A percentile compares a stretch with the other conserved stretches of the same genome.
phyloP scores from a whole-genome alignment of 495 filamentous ascomycete species.

The Aspergillus avenaceus region DNA sequence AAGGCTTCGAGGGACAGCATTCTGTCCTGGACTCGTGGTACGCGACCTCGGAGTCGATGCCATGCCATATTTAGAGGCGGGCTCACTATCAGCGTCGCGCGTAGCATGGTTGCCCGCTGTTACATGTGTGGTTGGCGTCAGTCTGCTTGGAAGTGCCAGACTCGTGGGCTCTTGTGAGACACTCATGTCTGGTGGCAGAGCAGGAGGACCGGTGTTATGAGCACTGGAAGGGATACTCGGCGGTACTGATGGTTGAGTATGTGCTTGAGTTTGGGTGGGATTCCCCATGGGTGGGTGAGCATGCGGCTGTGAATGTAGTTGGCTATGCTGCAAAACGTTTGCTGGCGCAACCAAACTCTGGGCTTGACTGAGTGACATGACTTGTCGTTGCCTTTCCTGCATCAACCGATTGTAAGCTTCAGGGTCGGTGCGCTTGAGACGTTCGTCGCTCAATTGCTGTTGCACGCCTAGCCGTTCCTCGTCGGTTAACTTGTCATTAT shows the following conservation, averaged over 20 bases:
- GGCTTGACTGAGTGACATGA: neutral
- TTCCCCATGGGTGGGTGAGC: no score
- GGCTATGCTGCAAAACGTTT: neutral
- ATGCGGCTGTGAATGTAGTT: neutral
- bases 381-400: conserved; percentile 13
- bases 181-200: conserved; percentile 15
- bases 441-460: conserved; percentile 37
- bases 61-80: no score
- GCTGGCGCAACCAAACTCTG: neutral
- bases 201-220: conserved; percentile 14
- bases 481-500: conserved; percentile 51
- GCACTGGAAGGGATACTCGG: conserved; percentile 5
- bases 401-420: conserved; percentile 24
- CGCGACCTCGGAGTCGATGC: no score
- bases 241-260: neutral
- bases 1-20: neutral
- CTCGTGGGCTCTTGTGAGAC: neutral
- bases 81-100: neutral
- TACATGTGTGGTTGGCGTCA: neutral
- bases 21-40: neutral
- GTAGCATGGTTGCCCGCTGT: neutral
- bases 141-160: neutral
- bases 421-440: conserved; percentile 43
- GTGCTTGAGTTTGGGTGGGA: neutral
- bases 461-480: conserved; percentile 50